Percentiles rank a stretch among this genome's conserved stretches.
Evolutionary conservation across 164 flowering plant genomes (phyloP).

Genomic region (Berberis vulgaris): DNA sequence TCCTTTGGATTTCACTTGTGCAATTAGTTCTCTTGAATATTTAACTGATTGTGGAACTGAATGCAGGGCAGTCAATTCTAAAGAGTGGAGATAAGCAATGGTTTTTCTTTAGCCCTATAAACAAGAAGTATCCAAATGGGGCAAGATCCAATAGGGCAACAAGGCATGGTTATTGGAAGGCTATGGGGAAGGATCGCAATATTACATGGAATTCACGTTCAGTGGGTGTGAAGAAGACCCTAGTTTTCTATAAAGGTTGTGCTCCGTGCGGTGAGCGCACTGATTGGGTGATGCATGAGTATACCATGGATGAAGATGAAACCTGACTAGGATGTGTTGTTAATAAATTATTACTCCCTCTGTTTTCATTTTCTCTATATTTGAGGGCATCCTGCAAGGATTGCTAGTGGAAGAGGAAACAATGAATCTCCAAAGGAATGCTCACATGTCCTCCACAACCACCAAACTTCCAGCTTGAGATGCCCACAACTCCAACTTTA

Average conservation of each 20-base stretch:
- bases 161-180: conserved; percentile 84
- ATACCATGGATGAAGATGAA: conserved; percentile 79
- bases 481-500: too few species aligned
- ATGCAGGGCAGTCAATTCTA: conserved; percentile 36
- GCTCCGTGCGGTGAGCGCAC: conserved; percentile 81
- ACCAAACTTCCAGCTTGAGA: too few species aligned
- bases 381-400: too few species aligned
- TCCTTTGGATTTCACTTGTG: background rate
- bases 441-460: too few species aligned
- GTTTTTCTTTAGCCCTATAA: conserved; percentile 88
- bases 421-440: too few species aligned
- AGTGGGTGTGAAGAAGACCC: conserved; percentile 82
- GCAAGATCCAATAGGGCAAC: conserved; percentile 79
- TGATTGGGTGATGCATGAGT: conserved; percentile 99
- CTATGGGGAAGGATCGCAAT: conserved; percentile 84
- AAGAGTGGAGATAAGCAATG: conserved; percentile 83
- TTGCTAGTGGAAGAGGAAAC: too few species aligned
- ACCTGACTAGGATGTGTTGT: too few species aligned
- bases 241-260: conserved; percentile 77
- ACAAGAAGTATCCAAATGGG: conserved; percentile 83
- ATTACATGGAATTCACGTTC: conserved; percentile 41
- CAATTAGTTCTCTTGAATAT: background rate
- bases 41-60: background rate
- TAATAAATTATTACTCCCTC: too few species aligned
- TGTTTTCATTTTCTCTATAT: too few species aligned